Evolutionary conservation across 345 rosid genomes (phyloP).

Genomic region (Chamaenerion angustifolium): DNA sequence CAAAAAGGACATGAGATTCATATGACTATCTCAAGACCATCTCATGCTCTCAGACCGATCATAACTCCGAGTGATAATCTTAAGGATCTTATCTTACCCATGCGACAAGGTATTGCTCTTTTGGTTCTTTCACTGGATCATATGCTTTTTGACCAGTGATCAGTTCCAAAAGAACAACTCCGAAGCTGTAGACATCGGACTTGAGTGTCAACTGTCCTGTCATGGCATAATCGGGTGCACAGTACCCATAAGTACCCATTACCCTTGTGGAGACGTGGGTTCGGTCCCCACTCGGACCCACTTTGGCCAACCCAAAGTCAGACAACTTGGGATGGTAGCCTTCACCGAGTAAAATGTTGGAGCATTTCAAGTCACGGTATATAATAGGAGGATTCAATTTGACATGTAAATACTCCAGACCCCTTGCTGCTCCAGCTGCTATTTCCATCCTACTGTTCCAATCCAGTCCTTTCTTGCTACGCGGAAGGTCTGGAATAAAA

Average conservation of each 20-base stretch:
- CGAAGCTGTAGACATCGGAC: slow-evolving; percentile 87
- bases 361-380: slow-evolving; percentile 82
- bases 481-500: slow-evolving; percentile 30
- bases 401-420: slow-evolving; percentile 74
- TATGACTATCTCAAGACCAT: too few relatives aligned
- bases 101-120: slow-evolving; percentile 62
- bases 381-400: slow-evolving; percentile 69
- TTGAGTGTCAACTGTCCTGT: slow-evolving; percentile 82
- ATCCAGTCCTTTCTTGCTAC: slow-evolving; percentile 38
- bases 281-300: slow-evolving; percentile 80
- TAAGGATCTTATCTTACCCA: slow-evolving; percentile 45
- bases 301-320: slow-evolving; percentile 92
- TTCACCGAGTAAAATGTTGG: slow-evolving; percentile 70
- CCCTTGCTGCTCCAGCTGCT: slow-evolving; percentile 85
- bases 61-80: background rate
- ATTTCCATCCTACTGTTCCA: slow-evolving; percentile 81
- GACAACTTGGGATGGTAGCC: slow-evolving; percentile 71
- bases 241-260: slow-evolving; percentile 95
- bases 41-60: too few relatives aligned
- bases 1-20: too few relatives aligned
- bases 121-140: slow-evolving; percentile 33
- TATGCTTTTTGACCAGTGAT: slow-evolving; percentile 83
- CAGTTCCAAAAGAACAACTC: slow-evolving; percentile 77
- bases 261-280: slow-evolving; percentile 91
- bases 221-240: slow-evolving; percentile 96